Base-by-base conservation (phyloP, 768 basidiomycete genomes). In the Baorangia bicolor region DNA sequence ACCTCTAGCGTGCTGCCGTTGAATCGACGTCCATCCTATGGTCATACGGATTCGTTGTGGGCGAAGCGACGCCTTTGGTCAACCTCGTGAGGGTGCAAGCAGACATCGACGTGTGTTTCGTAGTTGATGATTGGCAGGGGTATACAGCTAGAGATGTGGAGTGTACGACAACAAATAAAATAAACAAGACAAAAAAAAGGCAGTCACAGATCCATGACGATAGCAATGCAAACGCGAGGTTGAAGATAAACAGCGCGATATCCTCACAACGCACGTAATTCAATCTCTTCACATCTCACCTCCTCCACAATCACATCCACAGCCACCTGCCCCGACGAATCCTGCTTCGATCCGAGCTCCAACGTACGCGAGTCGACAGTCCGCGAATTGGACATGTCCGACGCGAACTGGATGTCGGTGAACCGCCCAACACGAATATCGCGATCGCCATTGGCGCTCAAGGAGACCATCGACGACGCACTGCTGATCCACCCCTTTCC, bases 401-500 rank as follows among this genome's bases (percentile, higher is more conserved):
- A 63, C 2, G 47, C 58, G 11, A 69, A 69, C 6, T 57, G 47
- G n/a, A 69, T 69, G 43, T 61, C 67, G 25, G 64, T 64, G 51
- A 63, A 61, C 20, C 48, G 60, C 11, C 18, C 51, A n/a, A 61
- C 41, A 31, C 52, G 68, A 27, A 61, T 46, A 21, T 57, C 55
- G 5, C 20, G 48, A 7, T 51, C 52, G 14, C 43, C 51, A 5
- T 23, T 46, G 41, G 5, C 23, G 12, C 51, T 49, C 14, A 55
- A 42, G 2, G 59, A 53, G 1, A 18, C 34, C 5, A 53, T 47
- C 2, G 63, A 46, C 7, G 63, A 45, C 0, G 53, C 39, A 10
- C 55, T 54, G 21, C 68, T 69, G 4, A 69, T 59, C 73, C 74
- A 75, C 1, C 75, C 74, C 28, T 68, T 68, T 2, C 77, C 77